Evolutionary conservation across 441 rosid species (phyloP).

Genomic region (Aleurites moluccanus): DNA sequence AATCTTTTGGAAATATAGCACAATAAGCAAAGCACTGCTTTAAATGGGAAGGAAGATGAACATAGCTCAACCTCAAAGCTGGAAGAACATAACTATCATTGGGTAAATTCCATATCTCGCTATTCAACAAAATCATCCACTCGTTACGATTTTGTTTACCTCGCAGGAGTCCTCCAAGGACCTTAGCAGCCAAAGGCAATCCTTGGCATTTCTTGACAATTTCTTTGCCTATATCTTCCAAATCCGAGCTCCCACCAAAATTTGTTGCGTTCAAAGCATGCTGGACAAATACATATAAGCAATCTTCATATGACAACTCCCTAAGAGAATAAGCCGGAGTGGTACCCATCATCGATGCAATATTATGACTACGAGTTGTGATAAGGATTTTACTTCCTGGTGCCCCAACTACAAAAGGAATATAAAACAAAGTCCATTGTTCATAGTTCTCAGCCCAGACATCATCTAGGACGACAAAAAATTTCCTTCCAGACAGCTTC

Average conservation of each 20-base stretch:
- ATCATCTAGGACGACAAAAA: constrained; percentile 11
- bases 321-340: not conserved
- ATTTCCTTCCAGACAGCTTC: constrained; percentile 19
- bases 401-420: constrained; percentile 5
- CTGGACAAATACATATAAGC: constrained; percentile 3
- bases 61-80: constrained; percentile 28
- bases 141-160: not conserved
- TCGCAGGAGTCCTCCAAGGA: constrained; percentile 4
- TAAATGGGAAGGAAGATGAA: constrained; percentile 33
- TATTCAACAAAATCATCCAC: constrained; percentile 4
- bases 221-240: constrained; percentile 22
- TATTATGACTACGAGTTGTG: not conserved
- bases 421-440: constrained; percentile 2
- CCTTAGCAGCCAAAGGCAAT: constrained; percentile 18
- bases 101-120: constrained; percentile 10
- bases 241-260: not conserved
- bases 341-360: not conserved
- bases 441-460: constrained; percentile 13
- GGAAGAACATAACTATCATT: constrained; percentile 5
- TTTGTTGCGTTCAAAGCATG: constrained; percentile 19
- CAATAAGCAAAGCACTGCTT: constrained; percentile 37
- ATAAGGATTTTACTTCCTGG: constrained; percentile 5
- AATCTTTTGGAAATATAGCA: constrained; percentile 26
- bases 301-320: constrained; percentile 5
- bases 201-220: constrained; percentile 1